phyloP scores from a whole-genome alignment of 2,329 filamentous ascomycete species.

The Triangularia verruculosa region DNA sequence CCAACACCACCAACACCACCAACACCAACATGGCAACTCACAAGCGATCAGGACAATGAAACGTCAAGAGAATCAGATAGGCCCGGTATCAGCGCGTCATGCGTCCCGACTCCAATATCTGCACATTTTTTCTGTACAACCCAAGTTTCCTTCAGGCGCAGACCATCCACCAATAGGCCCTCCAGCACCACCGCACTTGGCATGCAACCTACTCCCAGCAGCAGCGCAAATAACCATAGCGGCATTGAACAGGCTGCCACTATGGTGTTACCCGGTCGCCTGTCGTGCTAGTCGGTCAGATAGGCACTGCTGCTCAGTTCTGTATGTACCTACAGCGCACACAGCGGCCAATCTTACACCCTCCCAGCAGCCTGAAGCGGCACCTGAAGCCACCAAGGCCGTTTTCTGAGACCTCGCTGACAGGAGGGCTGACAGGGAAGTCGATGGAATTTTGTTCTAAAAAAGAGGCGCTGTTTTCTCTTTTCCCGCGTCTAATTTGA shows the following conservation, averaged over 20 bases:
- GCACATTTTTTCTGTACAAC: constrained; percentile 25
- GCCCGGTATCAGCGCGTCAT: constrained; percentile 15
- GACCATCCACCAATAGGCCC: constrained; percentile 24
- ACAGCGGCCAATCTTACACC: background rate
- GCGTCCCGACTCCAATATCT: constrained; percentile 24
- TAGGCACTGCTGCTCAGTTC: background rate
- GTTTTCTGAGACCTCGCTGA: constrained; percentile 14
- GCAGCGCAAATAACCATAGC: constrained; percentile 10
- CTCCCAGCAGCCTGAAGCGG: constrained; percentile 5
- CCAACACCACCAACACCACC: background rate
- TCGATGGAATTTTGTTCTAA: background rate
- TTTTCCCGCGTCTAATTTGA: constrained; percentile 7
- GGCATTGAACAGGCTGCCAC: constrained; percentile 10
- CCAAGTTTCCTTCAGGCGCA: constrained; percentile 22
- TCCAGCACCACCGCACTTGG: constrained; percentile 8
- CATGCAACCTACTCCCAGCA: constrained; percentile 17
- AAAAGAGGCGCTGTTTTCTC: too few species aligned
- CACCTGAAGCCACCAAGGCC: constrained; percentile 11
- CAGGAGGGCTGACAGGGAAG: constrained; percentile 11
- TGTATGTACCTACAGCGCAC: background rate
- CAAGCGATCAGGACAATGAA: background rate
- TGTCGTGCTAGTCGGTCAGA: background rate
- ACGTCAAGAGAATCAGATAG: background rate
- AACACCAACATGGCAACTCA: background rate
- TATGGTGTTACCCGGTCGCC: constrained; percentile 17